These are phyloP conservation scores for Podospora tetraspora DNA, from an alignment of 495 filamentous ascomycete species.

Conservation along the genomic window DNA sequence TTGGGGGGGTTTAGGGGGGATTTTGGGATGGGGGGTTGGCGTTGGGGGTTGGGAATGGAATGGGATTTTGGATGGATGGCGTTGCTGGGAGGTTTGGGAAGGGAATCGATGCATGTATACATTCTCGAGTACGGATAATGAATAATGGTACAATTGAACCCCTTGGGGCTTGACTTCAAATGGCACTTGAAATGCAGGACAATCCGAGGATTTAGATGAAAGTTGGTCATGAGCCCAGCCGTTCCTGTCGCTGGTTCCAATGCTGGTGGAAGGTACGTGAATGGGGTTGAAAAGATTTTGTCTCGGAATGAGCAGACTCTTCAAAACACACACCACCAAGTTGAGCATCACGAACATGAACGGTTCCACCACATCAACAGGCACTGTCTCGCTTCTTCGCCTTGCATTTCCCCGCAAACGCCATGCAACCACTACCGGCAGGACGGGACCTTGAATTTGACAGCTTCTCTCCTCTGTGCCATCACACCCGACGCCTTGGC, in stretches of 20 bases:
- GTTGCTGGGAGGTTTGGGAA: not conserved
- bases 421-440: conserved; percentile 21
- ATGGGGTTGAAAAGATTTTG: not conserved
- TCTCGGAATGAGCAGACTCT: not conserved
- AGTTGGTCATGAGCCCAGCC: no score
- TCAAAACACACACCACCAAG: not conserved
- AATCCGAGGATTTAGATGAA: no score
- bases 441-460: not conserved
- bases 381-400: conserved; percentile 6
- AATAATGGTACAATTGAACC: no score
- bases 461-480: not conserved
- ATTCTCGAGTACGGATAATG: no score
- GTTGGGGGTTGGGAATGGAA: not conserved
- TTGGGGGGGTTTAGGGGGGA: not conserved
- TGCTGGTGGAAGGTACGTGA: not conserved
- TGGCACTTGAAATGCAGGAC: no score
- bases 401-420: not conserved
- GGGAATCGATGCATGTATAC: no score
- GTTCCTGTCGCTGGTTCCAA: no score
- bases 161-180: no score
- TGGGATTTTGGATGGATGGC: not conserved
- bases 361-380: conserved; percentile 4
- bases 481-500: conserved; percentile 1
- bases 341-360: not conserved
- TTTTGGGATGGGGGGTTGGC: not conserved